Conservation (phyloP, 768 basidiomycete genomes). For the Phylloporus sp. region DNA sequence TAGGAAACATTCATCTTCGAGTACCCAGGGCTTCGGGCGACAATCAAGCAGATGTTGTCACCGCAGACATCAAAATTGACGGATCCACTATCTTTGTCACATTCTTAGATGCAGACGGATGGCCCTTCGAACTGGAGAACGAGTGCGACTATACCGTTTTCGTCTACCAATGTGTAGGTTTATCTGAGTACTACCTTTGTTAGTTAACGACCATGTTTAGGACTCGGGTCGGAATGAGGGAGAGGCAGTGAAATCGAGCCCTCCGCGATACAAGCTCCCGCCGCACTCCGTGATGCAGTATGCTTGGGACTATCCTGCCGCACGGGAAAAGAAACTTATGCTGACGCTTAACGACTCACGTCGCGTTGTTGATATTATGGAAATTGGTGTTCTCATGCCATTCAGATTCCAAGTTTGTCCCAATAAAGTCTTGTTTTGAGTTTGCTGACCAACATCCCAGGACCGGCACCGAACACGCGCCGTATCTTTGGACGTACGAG, state of each 20-base stretch:
- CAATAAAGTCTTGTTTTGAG: not conserved
- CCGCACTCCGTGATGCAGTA: slow-evolving; percentile 60
- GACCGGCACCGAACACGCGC: slow-evolving; percentile 53
- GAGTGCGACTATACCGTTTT: slow-evolving; percentile 68
- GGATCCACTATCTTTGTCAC: slow-evolving; percentile 89
- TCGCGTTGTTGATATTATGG: slow-evolving; percentile 84
- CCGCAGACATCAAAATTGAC: slow-evolving; percentile 75
- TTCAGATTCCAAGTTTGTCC: slow-evolving; percentile 75
- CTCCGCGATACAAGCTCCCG: slow-evolving; percentile 51
- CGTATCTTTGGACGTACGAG: slow-evolving; percentile 89
- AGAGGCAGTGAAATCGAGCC: slow-evolving; percentile 35
- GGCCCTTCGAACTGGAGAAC: slow-evolving; percentile 93
- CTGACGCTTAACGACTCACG: slow-evolving; percentile 58
- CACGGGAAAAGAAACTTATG: slow-evolving; percentile 71
- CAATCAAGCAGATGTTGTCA: slow-evolving; percentile 52
- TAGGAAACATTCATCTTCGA: slow-evolving; percentile 78
- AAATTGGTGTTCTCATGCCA: slow-evolving; percentile 88
- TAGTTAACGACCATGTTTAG: slow-evolving; percentile 32
- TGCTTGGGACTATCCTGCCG: slow-evolving; percentile 93
- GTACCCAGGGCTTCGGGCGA: slow-evolving; percentile 42
- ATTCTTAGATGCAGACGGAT: slow-evolving; percentile 58
- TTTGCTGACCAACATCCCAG: slow-evolving; percentile 29
- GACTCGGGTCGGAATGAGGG: slow-evolving; percentile 42
- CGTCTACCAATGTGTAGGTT: slow-evolving; percentile 70
- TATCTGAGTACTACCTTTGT: not conserved